Conservation (phyloP, 139 green algal species). For the Monoraphidium neglectum region DNA sequence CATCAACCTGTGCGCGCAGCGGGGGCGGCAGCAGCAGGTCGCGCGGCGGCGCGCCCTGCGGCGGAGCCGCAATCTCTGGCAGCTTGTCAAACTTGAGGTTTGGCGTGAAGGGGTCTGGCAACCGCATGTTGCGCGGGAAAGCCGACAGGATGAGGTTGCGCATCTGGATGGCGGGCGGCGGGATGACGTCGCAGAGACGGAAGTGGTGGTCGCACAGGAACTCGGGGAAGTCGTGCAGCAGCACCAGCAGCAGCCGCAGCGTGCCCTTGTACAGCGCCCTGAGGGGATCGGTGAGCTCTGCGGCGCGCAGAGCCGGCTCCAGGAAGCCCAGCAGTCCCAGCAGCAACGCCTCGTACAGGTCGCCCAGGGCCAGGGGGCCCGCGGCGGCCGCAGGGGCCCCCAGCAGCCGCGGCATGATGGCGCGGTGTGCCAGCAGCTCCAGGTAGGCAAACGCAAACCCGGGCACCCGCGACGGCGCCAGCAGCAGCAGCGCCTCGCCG, state of each 20-base stretch:
- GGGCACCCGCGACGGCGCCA: conserved; percentile 88
- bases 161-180: conserved; percentile 95
- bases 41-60: conserved; percentile 69
- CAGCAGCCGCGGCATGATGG: conserved; percentile 95
- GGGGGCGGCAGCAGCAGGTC: conserved; percentile 62
- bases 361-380: conserved; percentile 55
- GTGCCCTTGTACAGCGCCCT: conserved; percentile 95
- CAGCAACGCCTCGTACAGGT: conserved; percentile 51
- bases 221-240: conserved; percentile 99
- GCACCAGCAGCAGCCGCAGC: conserved; percentile 95
- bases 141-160: conserved; percentile 97
- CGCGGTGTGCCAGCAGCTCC: conserved; percentile 89
- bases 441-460: conserved; percentile 97
- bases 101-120: conserved; percentile 98
- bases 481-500: conserved; percentile 57
- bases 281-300: conserved; percentile 80
- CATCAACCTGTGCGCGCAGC: conserved; percentile 77
- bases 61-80: conserved; percentile 87
- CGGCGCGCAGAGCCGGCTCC: conserved; percentile 93
- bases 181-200: conserved; percentile 93
- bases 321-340: conserved; percentile 90
- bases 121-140: conserved; percentile 96
- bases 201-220: conserved; percentile 99
- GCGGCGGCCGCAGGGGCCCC: conserved; percentile 60
- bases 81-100: conserved; percentile 98